Conservation (phyloP, 257 asterid genomes). For the Solanum ahanhuiri region DNA sequence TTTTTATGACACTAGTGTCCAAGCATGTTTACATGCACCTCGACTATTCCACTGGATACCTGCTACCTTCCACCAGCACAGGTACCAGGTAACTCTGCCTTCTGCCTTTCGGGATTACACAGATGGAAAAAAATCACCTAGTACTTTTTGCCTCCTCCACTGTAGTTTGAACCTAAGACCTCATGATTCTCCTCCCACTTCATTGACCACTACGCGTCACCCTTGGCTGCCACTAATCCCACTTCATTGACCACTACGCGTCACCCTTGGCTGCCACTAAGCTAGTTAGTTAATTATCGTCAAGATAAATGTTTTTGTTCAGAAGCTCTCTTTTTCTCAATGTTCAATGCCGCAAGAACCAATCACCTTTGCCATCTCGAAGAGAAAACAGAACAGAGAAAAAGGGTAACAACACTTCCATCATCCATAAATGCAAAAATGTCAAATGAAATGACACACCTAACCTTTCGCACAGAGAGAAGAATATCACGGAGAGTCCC, state of each 20-base stretch:
- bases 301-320: not conserved
- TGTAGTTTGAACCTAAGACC: not conserved
- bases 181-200: not conserved
- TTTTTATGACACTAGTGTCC: not conserved
- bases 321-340: not conserved
- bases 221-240: not conserved
- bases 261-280: not conserved
- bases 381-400: not conserved
- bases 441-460: constrained; percentile 10
- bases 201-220: not conserved
- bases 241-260: not conserved
- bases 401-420: not conserved
- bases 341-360: not conserved
- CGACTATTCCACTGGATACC: not conserved
- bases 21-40: not conserved
- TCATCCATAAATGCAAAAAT: constrained; percentile 3
- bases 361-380: not conserved
- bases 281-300: not conserved
- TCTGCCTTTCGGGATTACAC: not conserved
- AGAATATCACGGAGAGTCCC: constrained; percentile 63
- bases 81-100: not conserved
- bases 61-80: not conserved
- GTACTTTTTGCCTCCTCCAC: not conserved
- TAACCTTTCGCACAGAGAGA: constrained; percentile 65
- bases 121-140: not conserved